These are phyloP conservation scores for Trichoderma sp. DNA, from an alignment of 2,329 filamentous ascomycete species.

Conservation along the genomic window DNA sequence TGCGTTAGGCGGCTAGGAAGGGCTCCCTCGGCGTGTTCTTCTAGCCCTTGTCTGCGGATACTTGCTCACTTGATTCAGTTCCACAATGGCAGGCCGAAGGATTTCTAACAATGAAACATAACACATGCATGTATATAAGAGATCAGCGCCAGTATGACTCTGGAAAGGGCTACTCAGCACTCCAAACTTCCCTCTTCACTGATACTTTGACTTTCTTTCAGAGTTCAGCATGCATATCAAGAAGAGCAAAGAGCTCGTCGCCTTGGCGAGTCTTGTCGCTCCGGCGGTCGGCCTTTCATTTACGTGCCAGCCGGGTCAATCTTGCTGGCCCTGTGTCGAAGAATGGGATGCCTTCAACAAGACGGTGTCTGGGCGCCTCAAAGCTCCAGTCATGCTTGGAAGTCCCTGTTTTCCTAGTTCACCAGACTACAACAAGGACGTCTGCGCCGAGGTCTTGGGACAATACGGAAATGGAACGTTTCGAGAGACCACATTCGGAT, in stretches of 20 bases:
- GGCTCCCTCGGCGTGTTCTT: background rate
- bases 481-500: background rate
- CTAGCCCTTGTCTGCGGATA: background rate
- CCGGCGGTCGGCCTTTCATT: background rate
- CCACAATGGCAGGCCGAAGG: background rate
- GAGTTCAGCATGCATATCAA: background rate
- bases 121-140: background rate
- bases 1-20: background rate
- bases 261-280: background rate
- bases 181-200: background rate
- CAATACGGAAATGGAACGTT: constrained; percentile 13
- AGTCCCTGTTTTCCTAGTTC: constrained; percentile 44
- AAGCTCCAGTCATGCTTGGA: constrained; percentile 55
- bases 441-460: background rate
- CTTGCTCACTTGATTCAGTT: background rate
- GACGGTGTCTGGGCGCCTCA: constrained; percentile 54
- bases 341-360: constrained; percentile 56
- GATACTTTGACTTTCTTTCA: background rate
- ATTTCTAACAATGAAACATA: background rate
- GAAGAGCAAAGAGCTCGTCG: background rate
- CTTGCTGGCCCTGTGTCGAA: constrained; percentile 53
- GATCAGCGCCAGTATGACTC: background rate
- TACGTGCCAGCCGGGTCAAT: constrained; percentile 3
- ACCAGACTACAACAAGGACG: background rate
- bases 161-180: background rate